Percentiles rank a stretch among this genome's conserved stretches.
These are phyloP conservation scores for Leccinum pellstonianum DNA, from an alignment of 768 basidiomycete species.

Conservation along the genomic window DNA sequence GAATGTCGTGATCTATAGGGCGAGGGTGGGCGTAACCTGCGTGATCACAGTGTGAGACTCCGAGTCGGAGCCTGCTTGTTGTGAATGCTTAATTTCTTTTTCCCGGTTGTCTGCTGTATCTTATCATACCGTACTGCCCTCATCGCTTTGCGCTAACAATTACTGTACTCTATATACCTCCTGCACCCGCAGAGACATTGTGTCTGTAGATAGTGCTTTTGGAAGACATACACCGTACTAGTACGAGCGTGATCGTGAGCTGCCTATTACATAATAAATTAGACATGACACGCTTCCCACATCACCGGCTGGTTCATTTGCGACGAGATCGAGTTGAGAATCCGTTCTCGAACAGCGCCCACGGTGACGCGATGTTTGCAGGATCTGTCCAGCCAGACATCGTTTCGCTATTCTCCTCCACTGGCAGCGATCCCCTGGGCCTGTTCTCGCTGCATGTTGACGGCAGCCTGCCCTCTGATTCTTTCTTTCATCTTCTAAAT, in stretches of 20 bases:
- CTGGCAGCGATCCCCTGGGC: conserved; percentile 57
- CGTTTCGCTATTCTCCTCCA: conserved; percentile 77
- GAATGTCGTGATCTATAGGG: not conserved
- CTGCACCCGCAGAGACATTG: too few relatives aligned
- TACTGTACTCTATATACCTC: too few relatives aligned
- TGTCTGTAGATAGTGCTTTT: too few relatives aligned
- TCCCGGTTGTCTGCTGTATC: too few relatives aligned
- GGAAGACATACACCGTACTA: too few relatives aligned
- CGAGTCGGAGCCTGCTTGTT: too few relatives aligned
- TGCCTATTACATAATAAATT: not conserved
- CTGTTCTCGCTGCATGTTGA: conserved; percentile 54
- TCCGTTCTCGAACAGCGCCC: conserved; percentile 10
- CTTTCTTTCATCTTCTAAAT: conserved; percentile 61
- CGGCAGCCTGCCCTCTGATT: conserved; percentile 53
- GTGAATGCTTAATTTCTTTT: too few relatives aligned
- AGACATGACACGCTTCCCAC: not conserved
- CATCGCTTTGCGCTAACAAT: too few relatives aligned
- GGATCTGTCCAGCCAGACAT: conserved; percentile 57
- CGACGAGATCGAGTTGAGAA: conserved; percentile 19
- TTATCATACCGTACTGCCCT: too few relatives aligned
- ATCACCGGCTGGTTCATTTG: conserved; percentile 12
- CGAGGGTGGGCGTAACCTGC: not conserved
- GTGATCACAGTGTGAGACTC: not conserved
- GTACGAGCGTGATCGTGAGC: not conserved
- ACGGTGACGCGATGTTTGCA: conserved; percentile 45